These are phyloP conservation scores for Pelagophyceae sp. DNA, from an alignment of 352 stramenopile species.

Conservation along the genomic window DNA sequence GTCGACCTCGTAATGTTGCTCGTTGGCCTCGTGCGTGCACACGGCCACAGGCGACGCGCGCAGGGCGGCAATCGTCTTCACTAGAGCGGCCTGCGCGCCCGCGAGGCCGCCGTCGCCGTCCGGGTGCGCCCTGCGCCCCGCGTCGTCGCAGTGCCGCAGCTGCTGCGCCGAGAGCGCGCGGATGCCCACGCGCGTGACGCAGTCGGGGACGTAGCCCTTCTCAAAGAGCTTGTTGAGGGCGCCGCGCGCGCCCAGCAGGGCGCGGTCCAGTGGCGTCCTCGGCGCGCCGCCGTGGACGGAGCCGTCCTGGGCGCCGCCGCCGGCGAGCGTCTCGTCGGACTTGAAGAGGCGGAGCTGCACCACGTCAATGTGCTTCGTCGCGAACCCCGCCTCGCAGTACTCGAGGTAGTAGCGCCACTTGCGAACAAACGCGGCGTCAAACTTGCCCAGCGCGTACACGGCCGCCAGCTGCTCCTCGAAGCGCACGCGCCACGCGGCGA, in stretches of 20 bases:
- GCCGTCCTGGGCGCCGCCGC: not conserved
- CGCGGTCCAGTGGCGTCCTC: not conserved
- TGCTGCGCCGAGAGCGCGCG: constrained; percentile 6
- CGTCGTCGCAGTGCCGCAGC: constrained; percentile 7
- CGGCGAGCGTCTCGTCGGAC: not conserved
- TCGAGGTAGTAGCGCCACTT: constrained; percentile 70
- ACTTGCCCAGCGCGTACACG: constrained; percentile 51
- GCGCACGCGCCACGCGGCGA: constrained; percentile 56
- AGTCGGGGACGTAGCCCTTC: constrained; percentile 15
- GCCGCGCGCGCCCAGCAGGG: not conserved
- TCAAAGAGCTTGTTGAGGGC: not conserved
- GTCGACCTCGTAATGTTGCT: constrained; percentile 78
- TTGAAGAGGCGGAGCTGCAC: not conserved
- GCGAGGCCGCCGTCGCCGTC: constrained; percentile 10
- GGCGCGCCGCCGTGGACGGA: not conserved
- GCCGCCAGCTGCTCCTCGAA: constrained; percentile 50
- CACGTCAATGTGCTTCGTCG: constrained; percentile 19
- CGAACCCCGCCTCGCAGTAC: constrained; percentile 68
- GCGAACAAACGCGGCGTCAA: constrained; percentile 59
- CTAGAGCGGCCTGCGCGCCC: not conserved
- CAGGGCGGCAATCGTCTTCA: not conserved
- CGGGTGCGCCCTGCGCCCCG: not conserved
- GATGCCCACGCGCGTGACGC: constrained; percentile 15
- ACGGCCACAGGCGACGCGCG: constrained; percentile 41
- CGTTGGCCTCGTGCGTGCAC: constrained; percentile 59